phyloP scores from a whole-genome alignment of 2,329 filamentous ascomycete genomes.

The Aspergillus sergii region DNA sequence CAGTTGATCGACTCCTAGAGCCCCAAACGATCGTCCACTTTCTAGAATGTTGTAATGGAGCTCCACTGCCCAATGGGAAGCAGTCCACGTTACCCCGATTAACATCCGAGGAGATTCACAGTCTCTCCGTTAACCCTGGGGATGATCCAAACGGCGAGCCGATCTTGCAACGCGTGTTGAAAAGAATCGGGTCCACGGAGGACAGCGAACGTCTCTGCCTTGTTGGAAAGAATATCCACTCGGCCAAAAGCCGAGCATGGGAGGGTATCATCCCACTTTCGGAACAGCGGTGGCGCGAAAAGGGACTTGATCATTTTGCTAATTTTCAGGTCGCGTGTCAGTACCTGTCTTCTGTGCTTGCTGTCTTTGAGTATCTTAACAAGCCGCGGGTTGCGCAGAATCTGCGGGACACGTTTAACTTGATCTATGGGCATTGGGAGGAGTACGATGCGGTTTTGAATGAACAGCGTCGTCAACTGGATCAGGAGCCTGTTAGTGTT shows the following conservation, averaged over 20 bases:
- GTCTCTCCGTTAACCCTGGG: conserved; percentile 3
- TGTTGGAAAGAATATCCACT: conserved; percentile 29
- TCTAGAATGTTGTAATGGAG: conserved; percentile 14
- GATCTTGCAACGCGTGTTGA: not conserved
- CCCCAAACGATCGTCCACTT: conserved; percentile 27
- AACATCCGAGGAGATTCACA: conserved; percentile 8
- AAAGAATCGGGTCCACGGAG: not conserved
- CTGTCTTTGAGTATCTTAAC: conserved; percentile 30
- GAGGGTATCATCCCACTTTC: conserved; percentile 28
- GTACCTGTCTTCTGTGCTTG: conserved; percentile 25
- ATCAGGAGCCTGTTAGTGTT: conserved; percentile 15
- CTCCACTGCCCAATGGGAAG: conserved; percentile 23
- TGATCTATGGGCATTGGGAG: conserved; percentile 23
- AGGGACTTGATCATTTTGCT: conserved; percentile 16
- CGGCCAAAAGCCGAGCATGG: conserved; percentile 28
- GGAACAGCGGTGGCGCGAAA: conserved; percentile 29
- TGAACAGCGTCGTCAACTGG: conserved; percentile 4
- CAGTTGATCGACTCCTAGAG: conserved; percentile 33
- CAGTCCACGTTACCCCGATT: conserved; percentile 11
- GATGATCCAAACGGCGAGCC: not conserved
- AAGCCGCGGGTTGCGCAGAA: conserved; percentile 6
- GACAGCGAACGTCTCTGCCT: conserved; percentile 15
- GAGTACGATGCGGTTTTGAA: conserved; percentile 22
- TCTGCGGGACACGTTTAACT: conserved; percentile 28
- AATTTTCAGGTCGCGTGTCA: conserved; percentile 28